A percentile compares a stretch with the other conserved stretches of the same genome.
Conservation (phyloP, 2,329 filamentous ascomycete genomes). For the Beauveria caledonica region DNA sequence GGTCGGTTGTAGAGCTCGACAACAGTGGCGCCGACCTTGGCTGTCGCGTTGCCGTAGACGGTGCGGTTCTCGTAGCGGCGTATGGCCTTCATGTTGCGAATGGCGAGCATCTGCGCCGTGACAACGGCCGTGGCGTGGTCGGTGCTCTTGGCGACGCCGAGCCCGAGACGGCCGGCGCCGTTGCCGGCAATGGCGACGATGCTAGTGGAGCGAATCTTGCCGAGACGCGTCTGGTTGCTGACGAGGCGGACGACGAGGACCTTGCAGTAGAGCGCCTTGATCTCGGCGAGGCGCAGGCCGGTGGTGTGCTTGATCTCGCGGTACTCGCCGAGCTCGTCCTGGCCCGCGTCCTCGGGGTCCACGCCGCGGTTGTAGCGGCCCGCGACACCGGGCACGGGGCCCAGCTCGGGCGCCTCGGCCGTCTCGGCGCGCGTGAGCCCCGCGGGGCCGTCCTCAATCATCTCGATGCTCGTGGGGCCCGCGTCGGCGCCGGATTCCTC, state of each 20-base stretch:
- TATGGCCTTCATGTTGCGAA: slow-evolving; percentile 90
- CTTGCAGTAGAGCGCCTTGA: slow-evolving; percentile 56
- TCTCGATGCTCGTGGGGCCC: slow-evolving; percentile 27
- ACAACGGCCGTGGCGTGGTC: slow-evolving; percentile 58
- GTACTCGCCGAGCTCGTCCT: slow-evolving; percentile 43
- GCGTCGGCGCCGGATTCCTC: slow-evolving; percentile 21
- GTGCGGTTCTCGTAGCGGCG: slow-evolving; percentile 85
- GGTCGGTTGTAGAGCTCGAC: slow-evolving; percentile 75
- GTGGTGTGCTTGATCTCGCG: slow-evolving; percentile 46
- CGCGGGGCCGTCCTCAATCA: slow-evolving; percentile 29
- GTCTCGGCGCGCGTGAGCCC: slow-evolving; percentile 29
- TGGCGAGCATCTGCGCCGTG: slow-evolving; percentile 73
- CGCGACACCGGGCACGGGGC: slow-evolving; percentile 45
- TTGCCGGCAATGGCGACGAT: slow-evolving; percentile 80
- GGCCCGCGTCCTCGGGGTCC: slow-evolving; percentile 41
- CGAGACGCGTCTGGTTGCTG: slow-evolving; percentile 89
- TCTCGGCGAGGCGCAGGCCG: slow-evolving; percentile 43
- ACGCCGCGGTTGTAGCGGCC: slow-evolving; percentile 40
- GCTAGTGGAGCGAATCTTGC: slow-evolving; percentile 76
- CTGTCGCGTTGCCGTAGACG: slow-evolving; percentile 75
- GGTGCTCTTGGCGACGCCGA: slow-evolving; percentile 83
- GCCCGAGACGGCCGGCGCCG: slow-evolving; percentile 72
- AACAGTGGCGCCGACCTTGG: slow-evolving; percentile 81
- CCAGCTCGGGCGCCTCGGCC: slow-evolving; percentile 40
- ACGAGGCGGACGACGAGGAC: slow-evolving; percentile 66